Base-by-base conservation (phyloP, 2,329 filamentous ascomycete species). In the Trichoderma sp. region DNA sequence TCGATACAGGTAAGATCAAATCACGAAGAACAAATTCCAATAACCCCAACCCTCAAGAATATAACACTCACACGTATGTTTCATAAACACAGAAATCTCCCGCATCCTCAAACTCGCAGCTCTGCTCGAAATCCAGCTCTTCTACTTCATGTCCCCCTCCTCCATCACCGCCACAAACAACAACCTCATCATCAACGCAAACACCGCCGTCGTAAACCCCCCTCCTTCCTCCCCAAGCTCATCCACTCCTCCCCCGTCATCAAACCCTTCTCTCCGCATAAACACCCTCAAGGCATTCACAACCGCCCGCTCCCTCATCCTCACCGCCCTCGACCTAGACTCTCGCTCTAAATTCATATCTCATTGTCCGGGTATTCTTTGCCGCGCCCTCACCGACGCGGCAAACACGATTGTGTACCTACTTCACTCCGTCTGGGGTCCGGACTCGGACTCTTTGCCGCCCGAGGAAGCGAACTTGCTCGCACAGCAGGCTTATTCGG, bases 61-160 rank as follows among this genome's bases (percentile, higher is more conserved):
- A 61, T 8, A 43, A 5, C 3, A 39, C 57, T n/a, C 13, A 68
- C 36, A 64, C 39, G 3, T 11, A 15, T 17, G 17, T 20, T 50
- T 50, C n/a, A 50, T 23, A 50, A 50, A 6, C 3, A 75, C 74
- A 86, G 85, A 87, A 50, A 77, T 85, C 26, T 84, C 85, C 67
- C 80, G 82, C 17, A 86, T 88, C 75, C 84, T 85, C 63, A 78
- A 86, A 9, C 77, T 88, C 4, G 81, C 85, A 0, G 83, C 85
- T 1, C 81, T 84, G 26, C 81, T 87, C n/a, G 86, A 88, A 70
- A 82, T 88, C 9, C 86, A 88, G 73, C 78, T 81, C 1, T 87
- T 85, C 77, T 88, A 88, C 79, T 85, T 88, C 74, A 81, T 84
- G 68, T 17, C 84, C 84, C 80, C 68, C 34, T 64, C 39, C 13